Percentiles rank a stretch among this genome's conserved stretches.
phyloP scores from a whole-genome alignment of 176 grass and related monocot species.

The Thinopyrum elongatum region DNA sequence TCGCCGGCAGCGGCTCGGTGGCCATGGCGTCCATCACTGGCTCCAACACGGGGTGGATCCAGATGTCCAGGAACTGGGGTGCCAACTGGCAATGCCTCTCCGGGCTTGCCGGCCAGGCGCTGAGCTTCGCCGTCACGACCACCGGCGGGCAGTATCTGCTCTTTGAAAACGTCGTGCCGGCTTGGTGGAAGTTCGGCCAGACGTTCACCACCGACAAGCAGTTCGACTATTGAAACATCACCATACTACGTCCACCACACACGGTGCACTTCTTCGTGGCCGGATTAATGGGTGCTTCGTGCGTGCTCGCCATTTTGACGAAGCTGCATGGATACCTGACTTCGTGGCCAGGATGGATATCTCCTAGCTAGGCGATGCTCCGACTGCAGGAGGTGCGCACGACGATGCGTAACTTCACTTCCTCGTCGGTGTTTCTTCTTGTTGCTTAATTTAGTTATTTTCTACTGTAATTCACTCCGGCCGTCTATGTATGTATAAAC shows the following conservation, averaged over 20 bases:
- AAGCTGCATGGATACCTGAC: conserved; percentile 6
- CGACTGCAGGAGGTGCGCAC: conserved; percentile 23
- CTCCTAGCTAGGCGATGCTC: conserved; percentile 18
- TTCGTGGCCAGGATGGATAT: background rate
- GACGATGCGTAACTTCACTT: background rate
- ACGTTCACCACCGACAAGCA: conserved; percentile 40
- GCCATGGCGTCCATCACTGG: conserved; percentile 21
- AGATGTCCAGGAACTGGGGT: conserved; percentile 49
- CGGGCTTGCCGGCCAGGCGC: conserved; percentile 35
- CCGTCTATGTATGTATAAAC: background rate
- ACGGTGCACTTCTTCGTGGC: background rate
- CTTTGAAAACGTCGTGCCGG: conserved; percentile 29
- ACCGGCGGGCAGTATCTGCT: conserved; percentile 41
- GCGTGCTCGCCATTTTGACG: conserved; percentile 26
- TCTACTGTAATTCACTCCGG: background rate
- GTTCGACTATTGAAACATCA: conserved; percentile 40
- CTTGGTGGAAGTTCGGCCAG: conserved; percentile 54
- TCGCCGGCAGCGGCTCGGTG: conserved; percentile 48
- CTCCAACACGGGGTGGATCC: conserved; percentile 24
- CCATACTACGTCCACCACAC: background rate
- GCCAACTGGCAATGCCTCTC: conserved; percentile 46
- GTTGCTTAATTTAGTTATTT: background rate
- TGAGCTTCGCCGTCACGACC: conserved; percentile 46
- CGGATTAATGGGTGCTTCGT: background rate
- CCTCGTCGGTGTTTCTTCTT: background rate